These are phyloP conservation scores for Penstemon barbatus DNA, from an alignment of 257 asterid genomes.

Conservation along the genomic window DNA sequence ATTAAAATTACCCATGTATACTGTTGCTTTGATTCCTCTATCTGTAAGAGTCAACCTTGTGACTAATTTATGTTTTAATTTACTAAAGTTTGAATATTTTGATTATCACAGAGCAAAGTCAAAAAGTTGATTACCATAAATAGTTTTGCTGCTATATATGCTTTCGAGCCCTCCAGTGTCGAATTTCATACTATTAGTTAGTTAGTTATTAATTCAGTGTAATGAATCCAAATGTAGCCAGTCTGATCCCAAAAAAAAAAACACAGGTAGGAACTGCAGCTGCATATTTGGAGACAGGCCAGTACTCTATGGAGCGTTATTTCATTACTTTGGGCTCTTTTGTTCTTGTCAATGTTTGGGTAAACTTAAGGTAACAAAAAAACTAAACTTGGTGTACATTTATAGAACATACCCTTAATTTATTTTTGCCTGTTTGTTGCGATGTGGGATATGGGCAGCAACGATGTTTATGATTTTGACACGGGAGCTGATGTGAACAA, in stretches of 20 bases:
- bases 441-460: constrained; percentile 37
- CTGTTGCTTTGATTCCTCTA: constrained; percentile 34
- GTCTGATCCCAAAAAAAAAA: no score
- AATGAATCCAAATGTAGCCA: no score
- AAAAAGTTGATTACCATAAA: no score
- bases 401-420: not conserved
- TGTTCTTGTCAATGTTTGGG: constrained; percentile 51
- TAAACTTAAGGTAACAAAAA: constrained; percentile 46
- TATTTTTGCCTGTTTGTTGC: not conserved
- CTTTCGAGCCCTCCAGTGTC: no score
- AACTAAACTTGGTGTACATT: no score
- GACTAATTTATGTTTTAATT: constrained; percentile 3
- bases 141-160: no score
- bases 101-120: no score
- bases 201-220: no score
- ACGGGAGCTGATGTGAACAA: constrained; percentile 71
- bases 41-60: constrained; percentile 27
- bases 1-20: constrained; percentile 36
- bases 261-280: constrained; percentile 38
- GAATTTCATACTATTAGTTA: no score
- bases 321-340: constrained; percentile 46
- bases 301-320: constrained; percentile 40
- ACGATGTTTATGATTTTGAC: constrained; percentile 69
- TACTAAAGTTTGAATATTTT: no score
- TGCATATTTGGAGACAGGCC: constrained; percentile 34